Conservation (phyloP, 192 early-diverging fungal genomes). For the Podila epigama region DNA sequence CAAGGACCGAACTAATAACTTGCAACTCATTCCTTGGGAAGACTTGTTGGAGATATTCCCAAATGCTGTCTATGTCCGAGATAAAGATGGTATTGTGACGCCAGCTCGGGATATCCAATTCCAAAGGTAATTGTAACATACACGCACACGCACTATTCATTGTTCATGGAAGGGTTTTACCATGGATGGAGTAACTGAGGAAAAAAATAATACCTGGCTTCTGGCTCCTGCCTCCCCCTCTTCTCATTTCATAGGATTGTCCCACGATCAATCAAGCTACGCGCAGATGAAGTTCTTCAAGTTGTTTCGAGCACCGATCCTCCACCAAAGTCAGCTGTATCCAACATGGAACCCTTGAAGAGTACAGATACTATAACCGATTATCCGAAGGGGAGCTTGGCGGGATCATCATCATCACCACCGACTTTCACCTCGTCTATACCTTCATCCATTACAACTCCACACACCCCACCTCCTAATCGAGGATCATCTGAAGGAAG, state of each 20-base stretch:
- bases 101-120: conserved; percentile 7
- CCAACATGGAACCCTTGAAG: background rate
- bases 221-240: no score
- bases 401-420: no score
- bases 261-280: conserved; percentile 24
- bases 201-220: background rate
- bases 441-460: no score
- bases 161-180: no score
- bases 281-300: conserved; percentile 24
- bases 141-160: no score
- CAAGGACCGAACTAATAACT: conserved; percentile 15
- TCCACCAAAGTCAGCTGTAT: conserved; percentile 1
- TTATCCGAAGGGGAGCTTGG: no score
- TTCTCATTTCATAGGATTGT: conserved; percentile 8
- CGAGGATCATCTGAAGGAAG: no score
- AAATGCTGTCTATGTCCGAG: conserved; percentile 28
- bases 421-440: no score
- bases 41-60: conserved; percentile 39
- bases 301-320: conserved; percentile 19
- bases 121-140: conserved; percentile 8
- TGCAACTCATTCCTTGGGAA: conserved; percentile 39
- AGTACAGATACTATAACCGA: background rate
- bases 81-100: conserved; percentile 35
- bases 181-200: background rate
- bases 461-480: no score